Evolutionary conservation across 2,329 filamentous ascomycete genomes (phyloP).

Genomic region (Phaeomoniella chlamydospora): DNA sequence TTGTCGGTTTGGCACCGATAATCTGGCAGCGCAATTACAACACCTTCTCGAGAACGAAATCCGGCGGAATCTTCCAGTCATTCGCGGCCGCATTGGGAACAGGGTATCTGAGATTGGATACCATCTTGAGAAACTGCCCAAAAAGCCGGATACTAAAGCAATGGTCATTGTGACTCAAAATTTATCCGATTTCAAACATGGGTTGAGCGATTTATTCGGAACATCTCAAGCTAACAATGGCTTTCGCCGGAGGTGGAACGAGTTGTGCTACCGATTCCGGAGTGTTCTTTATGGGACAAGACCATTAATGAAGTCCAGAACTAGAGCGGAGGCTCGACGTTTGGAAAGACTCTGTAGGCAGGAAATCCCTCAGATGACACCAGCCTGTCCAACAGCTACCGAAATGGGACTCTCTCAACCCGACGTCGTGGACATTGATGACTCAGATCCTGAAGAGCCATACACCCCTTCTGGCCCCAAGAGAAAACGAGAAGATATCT

Average conservation of each 20-base stretch:
- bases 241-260: slow-evolving; percentile 2
- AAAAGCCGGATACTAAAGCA: not conserved
- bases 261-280: slow-evolving; percentile 19
- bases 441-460: slow-evolving; percentile 7
- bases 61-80: slow-evolving; percentile 17
- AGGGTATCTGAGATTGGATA: not conserved
- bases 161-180: not conserved
- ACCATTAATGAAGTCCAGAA: slow-evolving; percentile 1
- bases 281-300: slow-evolving; percentile 20
- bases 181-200: slow-evolving; percentile 1
- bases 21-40: slow-evolving; percentile 34
- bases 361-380: not conserved
- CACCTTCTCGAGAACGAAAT: slow-evolving; percentile 33
- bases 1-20: slow-evolving; percentile 35
- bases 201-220: slow-evolving; percentile 12
- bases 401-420: not conserved
- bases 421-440: slow-evolving; percentile 12
- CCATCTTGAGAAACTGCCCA: not conserved
- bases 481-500: slow-evolving; percentile 4
- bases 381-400: not conserved
- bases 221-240: not conserved
- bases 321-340: not conserved
- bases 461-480: slow-evolving; percentile 9
- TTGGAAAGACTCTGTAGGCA: slow-evolving; percentile 8
- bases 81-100: slow-evolving; percentile 6